Conservation (phyloP, 305 asterid species). For the Solanum hybrid region DNA sequence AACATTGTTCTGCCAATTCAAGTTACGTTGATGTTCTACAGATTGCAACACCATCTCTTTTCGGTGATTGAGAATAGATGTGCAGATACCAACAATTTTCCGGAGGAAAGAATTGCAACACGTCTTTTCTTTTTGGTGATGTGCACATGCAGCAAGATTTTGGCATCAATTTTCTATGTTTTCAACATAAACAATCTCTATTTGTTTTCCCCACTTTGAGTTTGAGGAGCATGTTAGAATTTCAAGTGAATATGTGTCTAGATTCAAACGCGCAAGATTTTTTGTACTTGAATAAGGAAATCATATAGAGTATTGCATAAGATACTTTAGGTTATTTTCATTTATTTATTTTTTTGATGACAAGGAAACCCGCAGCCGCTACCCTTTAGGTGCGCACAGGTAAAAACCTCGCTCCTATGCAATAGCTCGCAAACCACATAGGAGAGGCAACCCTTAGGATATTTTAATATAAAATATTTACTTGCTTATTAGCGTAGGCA, state of each 20-base stretch:
- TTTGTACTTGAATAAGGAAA: background rate
- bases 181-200: background rate
- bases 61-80: background rate
- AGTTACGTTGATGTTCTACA: background rate
- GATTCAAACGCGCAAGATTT: background rate
- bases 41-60: background rate
- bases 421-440: too few species aligned
- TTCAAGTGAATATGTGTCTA: background rate
- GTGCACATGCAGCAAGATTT: background rate
- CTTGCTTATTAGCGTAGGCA: background rate
- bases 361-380: too few species aligned
- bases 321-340: background rate
- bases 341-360: too few species aligned
- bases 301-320: background rate
- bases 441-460: too few species aligned
- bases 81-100: background rate
- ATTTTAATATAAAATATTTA: background rate
- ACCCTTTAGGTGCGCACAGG: too few species aligned
- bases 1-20: background rate
- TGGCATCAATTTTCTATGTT: background rate
- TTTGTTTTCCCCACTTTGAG: background rate
- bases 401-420: too few species aligned
- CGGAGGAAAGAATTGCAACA: background rate
- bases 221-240: background rate
- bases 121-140: background rate